Evolutionary conservation across 1,284 basidiomycete species (phyloP).

Genomic region (Ustilago crameri): DNA sequence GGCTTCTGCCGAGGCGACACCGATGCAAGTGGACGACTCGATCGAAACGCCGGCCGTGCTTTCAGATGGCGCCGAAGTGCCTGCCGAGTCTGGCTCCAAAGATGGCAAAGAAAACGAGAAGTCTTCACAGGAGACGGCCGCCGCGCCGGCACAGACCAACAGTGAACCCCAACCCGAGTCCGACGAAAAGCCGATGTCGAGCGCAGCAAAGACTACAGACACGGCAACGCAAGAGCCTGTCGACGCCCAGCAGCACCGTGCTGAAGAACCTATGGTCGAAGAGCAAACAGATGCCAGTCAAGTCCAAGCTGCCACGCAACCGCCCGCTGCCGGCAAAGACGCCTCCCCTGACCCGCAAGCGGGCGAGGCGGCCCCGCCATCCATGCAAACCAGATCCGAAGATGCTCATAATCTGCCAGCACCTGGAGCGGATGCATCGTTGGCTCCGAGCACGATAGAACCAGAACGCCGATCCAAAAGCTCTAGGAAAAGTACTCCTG

Average conservation of each 20-base stretch:
- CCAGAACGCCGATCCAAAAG: constrained; percentile 17
- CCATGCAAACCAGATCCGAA: constrained; percentile 5
- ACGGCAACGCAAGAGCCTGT: background rate
- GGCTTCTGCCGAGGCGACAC: constrained; percentile 6
- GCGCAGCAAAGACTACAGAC: background rate
- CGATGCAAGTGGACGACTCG: constrained; percentile 34
- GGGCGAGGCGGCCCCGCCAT: background rate
- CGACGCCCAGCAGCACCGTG: background rate
- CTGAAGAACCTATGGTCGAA: background rate
- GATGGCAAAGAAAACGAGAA: constrained; percentile 1
- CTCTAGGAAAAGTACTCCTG: constrained; percentile 15
- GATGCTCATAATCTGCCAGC: constrained; percentile 5
- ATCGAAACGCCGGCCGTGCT: constrained; percentile 34
- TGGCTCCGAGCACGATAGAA: constrained; percentile 4
- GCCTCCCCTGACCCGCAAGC: constrained; percentile 11
- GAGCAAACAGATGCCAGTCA: background rate
- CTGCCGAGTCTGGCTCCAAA: background rate
- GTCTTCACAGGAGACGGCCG: background rate
- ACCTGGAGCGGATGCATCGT: constrained; percentile 6
- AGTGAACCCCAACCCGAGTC: constrained; percentile 13
- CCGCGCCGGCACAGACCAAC: constrained; percentile 8
- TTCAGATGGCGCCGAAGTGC: constrained; percentile 9
- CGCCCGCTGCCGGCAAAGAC: constrained; percentile 1
- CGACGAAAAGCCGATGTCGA: constrained; percentile 4
- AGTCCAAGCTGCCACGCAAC: background rate